Evolutionary conservation across 306 rosid genomes (phyloP), one percentile per base, ranked within the genome.

Genomic region (Quercus mongolica): DNA sequence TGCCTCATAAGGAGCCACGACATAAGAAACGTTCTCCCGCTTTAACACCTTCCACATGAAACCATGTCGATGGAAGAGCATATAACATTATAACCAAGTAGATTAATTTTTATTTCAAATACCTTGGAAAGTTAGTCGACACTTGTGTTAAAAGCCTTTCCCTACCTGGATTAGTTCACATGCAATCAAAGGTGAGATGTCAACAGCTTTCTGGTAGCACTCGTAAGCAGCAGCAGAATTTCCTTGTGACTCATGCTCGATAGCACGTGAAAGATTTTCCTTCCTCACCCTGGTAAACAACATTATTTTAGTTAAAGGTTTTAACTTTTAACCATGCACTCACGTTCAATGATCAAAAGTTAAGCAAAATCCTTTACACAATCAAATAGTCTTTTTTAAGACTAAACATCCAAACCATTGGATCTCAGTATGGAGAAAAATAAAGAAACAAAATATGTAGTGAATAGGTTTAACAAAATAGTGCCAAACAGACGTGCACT

Each of bases 1-100:
- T 74, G 98, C 99, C 82, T 95, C 98, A 11, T 95, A 95, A 70
- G 99, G 99, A 80, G 99, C 99, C 82, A 95, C 99, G 82, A 95
- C 56, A 80, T 91, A 88, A 0, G 80, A 80, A 69, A 92, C 83
- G 71, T 89, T 89, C 87, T 95, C 98, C 83, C 68, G 89, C 90
- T 90, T 95, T 86, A 92, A 85, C 69, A 90, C 98, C 99, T 92
- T 81, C 15, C 38, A 71, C 38, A 71, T 67, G 62, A 62, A 80
- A 67, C 26, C 73, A 77, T 77, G 41, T 5, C 61, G 62, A 23
- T 19, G 23, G 51, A 49, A 75, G 61, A 84, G 46, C 44, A 52
- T 18, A 55, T 8, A 21, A 20, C 17, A 79, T 26, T n/a, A 13
- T 25, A 30, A 28, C 20, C 19, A 26, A 19, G 13, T 6, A 63